These are phyloP conservation scores for Oryza officinalis DNA, from an alignment of 176 grass and related monocot genomes.

Conservation along the genomic window DNA sequence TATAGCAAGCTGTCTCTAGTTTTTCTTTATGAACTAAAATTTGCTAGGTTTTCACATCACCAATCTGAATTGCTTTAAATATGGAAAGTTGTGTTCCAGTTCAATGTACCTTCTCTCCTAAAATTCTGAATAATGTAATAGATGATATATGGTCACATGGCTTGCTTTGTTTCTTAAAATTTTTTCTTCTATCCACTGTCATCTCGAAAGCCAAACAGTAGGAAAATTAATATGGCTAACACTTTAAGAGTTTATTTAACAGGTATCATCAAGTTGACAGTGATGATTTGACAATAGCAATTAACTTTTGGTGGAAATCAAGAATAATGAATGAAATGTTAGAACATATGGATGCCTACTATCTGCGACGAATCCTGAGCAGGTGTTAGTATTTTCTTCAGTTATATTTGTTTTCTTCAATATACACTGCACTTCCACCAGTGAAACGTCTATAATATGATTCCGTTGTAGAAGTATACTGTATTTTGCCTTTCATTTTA, in stretches of 20 bases:
- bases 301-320: constrained; percentile 99
- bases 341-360: constrained; percentile 97
- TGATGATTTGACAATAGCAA: constrained; percentile 85
- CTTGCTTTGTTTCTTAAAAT: not conserved
- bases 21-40: not conserved
- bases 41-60: not conserved
- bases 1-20: constrained; percentile 15
- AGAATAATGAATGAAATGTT: constrained; percentile 79
- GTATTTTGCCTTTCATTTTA: not conserved
- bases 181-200: constrained; percentile 11
- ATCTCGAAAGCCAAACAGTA: constrained; percentile 1
- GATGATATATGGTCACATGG: not conserved
- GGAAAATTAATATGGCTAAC: constrained; percentile 8
- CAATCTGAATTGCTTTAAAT: not conserved
- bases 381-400: constrained; percentile 59
- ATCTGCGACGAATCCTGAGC: constrained; percentile 78
- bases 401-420: constrained; percentile 5
- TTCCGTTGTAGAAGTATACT: not conserved
- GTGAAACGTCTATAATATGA: not conserved
- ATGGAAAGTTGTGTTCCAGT: not conserved
- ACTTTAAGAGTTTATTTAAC: constrained; percentile 42
- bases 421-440: not conserved
- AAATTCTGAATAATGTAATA: not conserved
- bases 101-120: not conserved
- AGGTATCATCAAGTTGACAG: constrained; percentile 99